Percentiles rank a stretch among this genome's conserved stretches.
phyloP scores from a whole-genome alignment of 1,284 basidiomycete species.

The Entoloma clypeatum region DNA sequence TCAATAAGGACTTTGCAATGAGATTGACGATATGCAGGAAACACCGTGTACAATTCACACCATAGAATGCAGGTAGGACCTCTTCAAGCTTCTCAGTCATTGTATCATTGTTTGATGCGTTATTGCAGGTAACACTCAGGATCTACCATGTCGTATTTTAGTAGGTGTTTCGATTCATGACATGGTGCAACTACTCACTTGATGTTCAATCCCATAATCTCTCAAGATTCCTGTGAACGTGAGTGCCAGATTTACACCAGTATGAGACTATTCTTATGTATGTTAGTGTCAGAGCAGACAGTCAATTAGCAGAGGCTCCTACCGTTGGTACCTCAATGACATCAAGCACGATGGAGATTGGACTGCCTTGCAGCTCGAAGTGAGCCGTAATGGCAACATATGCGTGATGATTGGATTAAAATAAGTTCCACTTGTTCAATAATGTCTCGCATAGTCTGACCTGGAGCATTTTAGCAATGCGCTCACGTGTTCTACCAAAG shows the following conservation, averaged over 20 bases:
- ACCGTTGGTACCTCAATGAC: no score
- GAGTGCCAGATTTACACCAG: constrained; percentile 17
- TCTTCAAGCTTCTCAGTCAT: constrained; percentile 26
- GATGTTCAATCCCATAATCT: constrained; percentile 18
- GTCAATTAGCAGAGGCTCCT: no score
- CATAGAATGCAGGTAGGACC: constrained; percentile 20
- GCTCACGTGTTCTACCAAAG: constrained; percentile 18
- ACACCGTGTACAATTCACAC: constrained; percentile 21
- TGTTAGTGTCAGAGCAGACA: no score
- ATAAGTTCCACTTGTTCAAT: constrained; percentile 3
- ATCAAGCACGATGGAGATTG: constrained; percentile 21
- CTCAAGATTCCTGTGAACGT: constrained; percentile 17
- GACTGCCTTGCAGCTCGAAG: constrained; percentile 15
- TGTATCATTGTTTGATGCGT: constrained; percentile 28
- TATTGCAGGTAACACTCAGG: constrained; percentile 27
- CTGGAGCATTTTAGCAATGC: constrained; percentile 22
- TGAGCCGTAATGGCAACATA: constrained; percentile 20
- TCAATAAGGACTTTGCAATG: constrained; percentile 18
- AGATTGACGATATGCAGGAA: constrained; percentile 25
- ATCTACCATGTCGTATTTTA: constrained; percentile 18
- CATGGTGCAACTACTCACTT: constrained; percentile 17
- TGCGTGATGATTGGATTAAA: constrained; percentile 16
- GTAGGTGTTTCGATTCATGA: background rate
- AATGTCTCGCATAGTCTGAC: constrained; percentile 14
- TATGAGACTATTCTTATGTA: constrained; percentile 19